A percentile compares a stretch with the other conserved stretches of the same genome.
These are phyloP conservation scores for Rhizopogon rudus DNA, from an alignment of 768 basidiomycete species.

Conservation along the genomic window DNA sequence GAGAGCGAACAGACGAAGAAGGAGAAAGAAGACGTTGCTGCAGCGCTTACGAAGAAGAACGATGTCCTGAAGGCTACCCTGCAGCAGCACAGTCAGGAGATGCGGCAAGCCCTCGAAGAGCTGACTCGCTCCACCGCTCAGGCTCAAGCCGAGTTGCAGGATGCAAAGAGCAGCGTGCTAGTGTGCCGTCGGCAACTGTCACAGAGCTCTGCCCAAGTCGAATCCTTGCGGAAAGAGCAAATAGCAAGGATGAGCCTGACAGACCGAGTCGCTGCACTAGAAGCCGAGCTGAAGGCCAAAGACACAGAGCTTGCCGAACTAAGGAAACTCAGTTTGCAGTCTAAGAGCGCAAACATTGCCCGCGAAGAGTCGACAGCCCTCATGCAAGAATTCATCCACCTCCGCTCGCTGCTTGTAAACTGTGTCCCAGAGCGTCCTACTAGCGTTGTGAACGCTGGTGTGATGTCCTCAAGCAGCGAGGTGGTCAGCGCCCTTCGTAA, in stretches of 20 bases:
- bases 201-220: constrained; percentile 11
- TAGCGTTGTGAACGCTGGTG: constrained; percentile 30
- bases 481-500: constrained; percentile 37
- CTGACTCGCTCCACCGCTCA: constrained; percentile 15
- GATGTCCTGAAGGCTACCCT: constrained; percentile 13
- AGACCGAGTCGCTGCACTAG: constrained; percentile 1
- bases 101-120: constrained; percentile 19
- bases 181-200: constrained; percentile 14
- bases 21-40: constrained; percentile 15
- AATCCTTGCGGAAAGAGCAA: constrained; percentile 16
- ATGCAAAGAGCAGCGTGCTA: constrained; percentile 15
- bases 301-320: constrained; percentile 3
- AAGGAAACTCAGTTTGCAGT: constrained; percentile 15
- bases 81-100: constrained; percentile 11
- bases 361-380: constrained; percentile 24
- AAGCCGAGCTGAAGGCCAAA: constrained; percentile 4
- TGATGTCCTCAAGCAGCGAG: constrained; percentile 36
- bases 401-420: neutral
- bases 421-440: constrained; percentile 37
- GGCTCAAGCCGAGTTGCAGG: constrained; percentile 17
- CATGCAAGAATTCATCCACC: constrained; percentile 19
- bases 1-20: constrained; percentile 9
- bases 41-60: constrained; percentile 15
- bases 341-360: constrained; percentile 15
- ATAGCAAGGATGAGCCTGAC: neutral